Conservation (phyloP, 1,139 yeast species). For the Saccharomyces pastorianus region DNA sequence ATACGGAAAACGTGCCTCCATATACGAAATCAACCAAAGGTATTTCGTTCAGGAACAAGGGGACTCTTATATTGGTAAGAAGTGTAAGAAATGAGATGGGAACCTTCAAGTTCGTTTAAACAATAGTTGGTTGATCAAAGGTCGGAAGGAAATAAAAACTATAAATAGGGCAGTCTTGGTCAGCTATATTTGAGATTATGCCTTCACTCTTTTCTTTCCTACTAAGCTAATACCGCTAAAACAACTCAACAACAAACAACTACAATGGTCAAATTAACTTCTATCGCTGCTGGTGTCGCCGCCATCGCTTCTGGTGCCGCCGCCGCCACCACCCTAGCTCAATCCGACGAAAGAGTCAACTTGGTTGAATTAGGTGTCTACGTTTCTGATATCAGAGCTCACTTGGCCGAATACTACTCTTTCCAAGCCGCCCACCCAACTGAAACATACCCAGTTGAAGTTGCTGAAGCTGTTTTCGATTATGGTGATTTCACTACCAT, state of each 20-base stretch:
- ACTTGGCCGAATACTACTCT: conserved; percentile 3
- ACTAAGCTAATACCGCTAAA: neutral
- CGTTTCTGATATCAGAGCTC: conserved; percentile 5
- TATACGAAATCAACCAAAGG: neutral
- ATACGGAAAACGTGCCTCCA: neutral
- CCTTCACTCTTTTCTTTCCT: neutral
- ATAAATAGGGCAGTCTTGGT: neutral
- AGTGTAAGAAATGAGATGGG: neutral
- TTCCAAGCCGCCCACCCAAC: conserved; percentile 6
- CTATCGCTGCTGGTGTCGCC: neutral
- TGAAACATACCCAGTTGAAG: conserved; percentile 5
- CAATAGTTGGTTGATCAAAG: neutral
- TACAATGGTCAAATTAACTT: neutral
- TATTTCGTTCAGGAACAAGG: neutral
- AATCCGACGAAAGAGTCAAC: conserved; percentile 5
- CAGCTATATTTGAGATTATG: neutral
- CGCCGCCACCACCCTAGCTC: conserved; percentile 6
- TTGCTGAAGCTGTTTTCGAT: conserved; percentile 4
- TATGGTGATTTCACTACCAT: conserved; percentile 1
- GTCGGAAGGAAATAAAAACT: neutral
- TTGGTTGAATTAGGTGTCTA: conserved; percentile 7
- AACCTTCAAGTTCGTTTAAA: neutral
- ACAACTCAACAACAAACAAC: neutral
- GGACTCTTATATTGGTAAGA: neutral
- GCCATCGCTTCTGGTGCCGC: neutral